Percentiles rank a stretch among this genome's conserved stretches.
phyloP scores from a whole-genome alignment of 78 protist species.

The Dictyostelium citrinum region DNA sequence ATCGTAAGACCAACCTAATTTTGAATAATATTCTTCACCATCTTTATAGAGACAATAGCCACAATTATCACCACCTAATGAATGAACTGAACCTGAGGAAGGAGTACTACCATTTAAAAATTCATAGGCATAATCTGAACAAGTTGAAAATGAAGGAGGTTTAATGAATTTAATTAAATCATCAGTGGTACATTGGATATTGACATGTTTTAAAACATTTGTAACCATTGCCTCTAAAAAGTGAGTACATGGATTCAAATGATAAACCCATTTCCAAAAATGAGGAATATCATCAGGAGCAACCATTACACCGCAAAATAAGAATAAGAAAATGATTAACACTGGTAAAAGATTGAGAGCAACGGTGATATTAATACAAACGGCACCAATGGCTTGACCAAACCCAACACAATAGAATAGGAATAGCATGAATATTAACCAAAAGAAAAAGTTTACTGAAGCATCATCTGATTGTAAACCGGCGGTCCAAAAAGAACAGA shows the following conservation, averaged over 20 bases:
- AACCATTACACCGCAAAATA: conserved; percentile 51
- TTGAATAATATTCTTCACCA: conserved; percentile 34
- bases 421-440: conserved; percentile 24
- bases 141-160: not conserved
- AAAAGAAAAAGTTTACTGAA: conserved; percentile 2
- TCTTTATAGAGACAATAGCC: conserved; percentile 38
- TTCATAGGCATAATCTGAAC: conserved; percentile 4
- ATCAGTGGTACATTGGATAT: not conserved
- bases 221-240: conserved; percentile 39
- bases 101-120: not conserved
- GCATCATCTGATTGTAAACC: conserved; percentile 9
- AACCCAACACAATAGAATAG: conserved; percentile 1
- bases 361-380: not conserved
- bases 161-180: conserved; percentile 24
- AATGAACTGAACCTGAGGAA: not conserved
- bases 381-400: conserved; percentile 54
- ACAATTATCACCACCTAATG: not conserved
- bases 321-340: conserved; percentile 2
- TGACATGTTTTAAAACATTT: not conserved
- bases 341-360: conserved; percentile 3
- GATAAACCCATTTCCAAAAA: conserved; percentile 1
- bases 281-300: not conserved
- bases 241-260: conserved; percentile 23
- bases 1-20: conserved; percentile 20
- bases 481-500: conserved; percentile 37